Evolutionary conservation across 140 eudicot genomes (phyloP).

Genomic region (Erigeron philadelphicus): DNA sequence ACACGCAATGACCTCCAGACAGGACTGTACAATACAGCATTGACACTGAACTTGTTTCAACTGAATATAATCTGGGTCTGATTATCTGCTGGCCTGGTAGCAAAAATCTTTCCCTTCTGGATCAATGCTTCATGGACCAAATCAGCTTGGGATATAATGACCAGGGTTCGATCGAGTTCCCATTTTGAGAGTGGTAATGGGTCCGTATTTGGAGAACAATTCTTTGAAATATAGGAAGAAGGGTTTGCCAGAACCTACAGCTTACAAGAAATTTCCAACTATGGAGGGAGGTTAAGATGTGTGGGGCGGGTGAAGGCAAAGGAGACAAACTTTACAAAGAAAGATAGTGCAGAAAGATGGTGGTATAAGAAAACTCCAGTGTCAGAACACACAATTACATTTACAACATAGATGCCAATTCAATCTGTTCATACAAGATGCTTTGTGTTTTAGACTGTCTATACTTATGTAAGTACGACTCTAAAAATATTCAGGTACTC

Average conservation of each 20-base stretch:
- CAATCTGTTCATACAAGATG: no score
- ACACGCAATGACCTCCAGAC: constrained; percentile 78
- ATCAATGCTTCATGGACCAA: constrained; percentile 57
- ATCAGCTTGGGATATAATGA: constrained; percentile 51
- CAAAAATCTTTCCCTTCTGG: constrained; percentile 60
- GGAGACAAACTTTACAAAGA: constrained; percentile 37
- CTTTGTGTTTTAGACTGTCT: no score
- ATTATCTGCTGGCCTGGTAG: constrained; percentile 66
- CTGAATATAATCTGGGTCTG: constrained; percentile 72
- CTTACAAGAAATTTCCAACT: constrained; percentile 76
- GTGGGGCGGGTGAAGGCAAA: constrained; percentile 22
- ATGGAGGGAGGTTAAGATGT: constrained; percentile 54
- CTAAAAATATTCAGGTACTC: no score
- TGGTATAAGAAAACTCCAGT: constrained; percentile 17
- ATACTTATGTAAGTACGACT: no score
- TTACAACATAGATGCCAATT: no score
- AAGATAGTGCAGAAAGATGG: constrained; percentile 31
- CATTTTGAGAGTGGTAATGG: constrained; percentile 62
- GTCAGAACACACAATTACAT: no score
- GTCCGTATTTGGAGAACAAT: constrained; percentile 55
- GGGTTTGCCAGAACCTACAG: constrained; percentile 65
- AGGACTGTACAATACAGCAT: constrained; percentile 70
- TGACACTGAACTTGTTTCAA: constrained; percentile 76
- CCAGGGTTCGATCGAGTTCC: constrained; percentile 67
- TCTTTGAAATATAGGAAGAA: constrained; percentile 62